A percentile compares a stretch with the other conserved stretches of the same genome.
These are phyloP conservation scores for Tolypocladium amazonense DNA, from an alignment of 2,329 filamentous ascomycete genomes.

Conservation along the genomic window DNA sequence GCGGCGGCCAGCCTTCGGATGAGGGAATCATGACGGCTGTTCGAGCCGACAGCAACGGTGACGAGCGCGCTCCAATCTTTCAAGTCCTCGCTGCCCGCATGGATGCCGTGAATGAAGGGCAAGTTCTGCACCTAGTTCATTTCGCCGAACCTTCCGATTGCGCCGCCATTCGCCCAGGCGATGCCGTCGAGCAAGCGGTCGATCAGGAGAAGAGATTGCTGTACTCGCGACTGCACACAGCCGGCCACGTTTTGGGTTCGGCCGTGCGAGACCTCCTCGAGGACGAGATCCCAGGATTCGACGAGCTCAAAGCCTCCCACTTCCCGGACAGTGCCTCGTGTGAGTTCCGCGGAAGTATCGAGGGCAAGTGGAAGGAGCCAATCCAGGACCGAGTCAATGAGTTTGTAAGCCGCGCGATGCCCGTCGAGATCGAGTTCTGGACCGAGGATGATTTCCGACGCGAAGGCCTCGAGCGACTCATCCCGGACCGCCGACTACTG, in stretches of 20 bases:
- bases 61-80: slow-evolving; percentile 17
- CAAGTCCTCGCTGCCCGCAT: slow-evolving; percentile 46
- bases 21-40: slow-evolving; percentile 44
- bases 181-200: slow-evolving; percentile 43
- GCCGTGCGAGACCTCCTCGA: slow-evolving; percentile 52
- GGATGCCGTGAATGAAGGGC: slow-evolving; percentile 34
- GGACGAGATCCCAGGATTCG: slow-evolving; percentile 39
- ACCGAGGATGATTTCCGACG: slow-evolving; percentile 47
- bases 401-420: slow-evolving; percentile 42
- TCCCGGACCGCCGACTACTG: slow-evolving; percentile 35
- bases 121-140: slow-evolving; percentile 55
- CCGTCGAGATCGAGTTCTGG: slow-evolving; percentile 56
- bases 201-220: slow-evolving; percentile 49
- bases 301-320: slow-evolving; percentile 62
- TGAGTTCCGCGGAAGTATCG: slow-evolving; percentile 59
- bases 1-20: slow-evolving; percentile 64
- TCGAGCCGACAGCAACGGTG: slow-evolving; percentile 33
- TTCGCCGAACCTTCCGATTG: slow-evolving; percentile 26
- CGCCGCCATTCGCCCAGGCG: slow-evolving; percentile 26
- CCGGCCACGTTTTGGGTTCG: slow-evolving; percentile 60
- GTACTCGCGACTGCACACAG: slow-evolving; percentile 62
- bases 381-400: slow-evolving; percentile 54
- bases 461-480: slow-evolving; percentile 43
- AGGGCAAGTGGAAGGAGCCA: slow-evolving; percentile 46
- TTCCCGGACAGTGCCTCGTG: slow-evolving; percentile 56